Evolutionary conservation across 441 rosid genomes (phyloP).

Genomic region (Eugenia klotzschiana): DNA sequence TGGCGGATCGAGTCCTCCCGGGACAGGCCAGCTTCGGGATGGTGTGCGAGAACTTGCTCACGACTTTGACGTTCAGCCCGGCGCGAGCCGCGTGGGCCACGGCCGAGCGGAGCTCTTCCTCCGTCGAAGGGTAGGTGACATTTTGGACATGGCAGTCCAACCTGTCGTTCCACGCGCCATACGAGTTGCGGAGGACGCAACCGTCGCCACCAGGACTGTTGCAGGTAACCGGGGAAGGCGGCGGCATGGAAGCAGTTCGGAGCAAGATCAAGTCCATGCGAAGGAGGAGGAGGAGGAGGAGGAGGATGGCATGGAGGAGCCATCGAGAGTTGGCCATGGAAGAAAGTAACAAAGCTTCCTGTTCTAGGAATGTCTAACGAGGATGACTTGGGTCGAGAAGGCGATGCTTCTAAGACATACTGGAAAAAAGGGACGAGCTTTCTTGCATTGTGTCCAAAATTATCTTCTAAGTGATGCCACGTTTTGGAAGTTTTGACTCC

Average conservation of each 20-base stretch:
- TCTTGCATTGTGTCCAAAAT: neutral
- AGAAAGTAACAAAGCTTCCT: neutral
- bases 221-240: constrained; percentile 46
- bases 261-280: neutral
- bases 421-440: neutral
- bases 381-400: neutral
- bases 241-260: constrained; percentile 31
- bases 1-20: neutral
- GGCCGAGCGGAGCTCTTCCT: constrained; percentile 44
- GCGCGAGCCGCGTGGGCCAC: constrained; percentile 45
- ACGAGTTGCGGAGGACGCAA: constrained; percentile 59
- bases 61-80: constrained; percentile 49
- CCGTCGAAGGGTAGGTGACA: constrained; percentile 48
- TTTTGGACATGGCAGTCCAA: constrained; percentile 29
- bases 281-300: constrained; percentile 3
- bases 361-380: neutral
- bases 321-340: neutral
- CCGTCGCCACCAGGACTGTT: constrained; percentile 4
- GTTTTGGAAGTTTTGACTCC: neutral
- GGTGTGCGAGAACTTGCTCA: constrained; percentile 57
- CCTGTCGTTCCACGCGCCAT: constrained; percentile 67
- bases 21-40: constrained; percentile 80
- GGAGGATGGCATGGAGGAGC: neutral
- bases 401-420: neutral
- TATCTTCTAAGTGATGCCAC: neutral